A percentile compares a stretch with the other conserved stretches of the same genome.
These are phyloP conservation scores for Paecilomyces dactylethromorphus DNA, from an alignment of 2,329 filamentous ascomycete species.

Conservation along the genomic window DNA sequence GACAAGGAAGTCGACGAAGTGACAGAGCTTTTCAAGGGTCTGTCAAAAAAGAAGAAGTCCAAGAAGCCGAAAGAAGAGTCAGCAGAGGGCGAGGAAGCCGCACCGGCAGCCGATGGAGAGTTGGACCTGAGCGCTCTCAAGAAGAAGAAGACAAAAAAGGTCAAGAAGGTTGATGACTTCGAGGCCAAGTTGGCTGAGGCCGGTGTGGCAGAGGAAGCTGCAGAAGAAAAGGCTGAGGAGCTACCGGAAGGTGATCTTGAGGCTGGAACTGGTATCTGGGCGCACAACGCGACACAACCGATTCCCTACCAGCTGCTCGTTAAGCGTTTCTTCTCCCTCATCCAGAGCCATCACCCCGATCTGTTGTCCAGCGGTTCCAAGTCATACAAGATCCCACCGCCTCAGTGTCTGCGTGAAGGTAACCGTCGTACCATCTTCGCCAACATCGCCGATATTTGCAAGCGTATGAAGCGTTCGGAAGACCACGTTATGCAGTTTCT, in stretches of 20 bases:
- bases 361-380: conserved; percentile 80
- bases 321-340: conserved; percentile 85
- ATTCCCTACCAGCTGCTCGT: conserved; percentile 84
- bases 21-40: conserved; percentile 60
- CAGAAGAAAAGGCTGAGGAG: conserved; percentile 49
- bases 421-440: conserved; percentile 99
- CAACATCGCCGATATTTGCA: conserved; percentile 98
- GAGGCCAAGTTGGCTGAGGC: conserved; percentile 60
- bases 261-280: conserved; percentile 83
- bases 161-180: conserved; percentile 58
- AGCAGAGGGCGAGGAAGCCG: conserved; percentile 45
- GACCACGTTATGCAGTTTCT: conserved; percentile 96
- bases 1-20: conserved; percentile 60
- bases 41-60: conserved; percentile 69
- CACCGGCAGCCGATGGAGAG: conserved; percentile 48
- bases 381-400: conserved; percentile 98
- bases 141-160: conserved; percentile 78
- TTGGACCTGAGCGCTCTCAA: conserved; percentile 63
- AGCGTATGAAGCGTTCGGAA: conserved; percentile 97
- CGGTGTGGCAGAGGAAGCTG: conserved; percentile 53
- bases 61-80: conserved; percentile 53
- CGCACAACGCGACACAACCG: conserved; percentile 67
- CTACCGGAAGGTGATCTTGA: conserved; percentile 70
- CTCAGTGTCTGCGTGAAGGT: conserved; percentile 97
- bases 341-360: conserved; percentile 95